phyloP scores from a whole-genome alignment of 192 early-diverging fungal species.

The Backusella macrospora region DNA sequence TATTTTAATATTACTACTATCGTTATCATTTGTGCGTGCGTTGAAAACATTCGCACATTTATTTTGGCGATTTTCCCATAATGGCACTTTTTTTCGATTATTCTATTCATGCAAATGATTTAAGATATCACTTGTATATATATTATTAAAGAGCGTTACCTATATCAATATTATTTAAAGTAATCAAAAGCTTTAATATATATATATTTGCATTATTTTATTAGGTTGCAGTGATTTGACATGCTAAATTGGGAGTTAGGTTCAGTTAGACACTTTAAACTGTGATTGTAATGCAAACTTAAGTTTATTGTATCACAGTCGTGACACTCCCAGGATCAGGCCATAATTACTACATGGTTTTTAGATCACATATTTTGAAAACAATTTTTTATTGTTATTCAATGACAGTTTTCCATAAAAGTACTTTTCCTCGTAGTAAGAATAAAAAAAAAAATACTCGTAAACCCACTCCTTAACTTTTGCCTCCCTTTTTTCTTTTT shows the following conservation, averaged over 20 bases:
- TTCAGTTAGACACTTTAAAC: background rate
- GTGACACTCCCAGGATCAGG: background rate
- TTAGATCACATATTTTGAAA: background rate
- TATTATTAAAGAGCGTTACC: too few species aligned
- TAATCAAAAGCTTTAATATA: too few species aligned
- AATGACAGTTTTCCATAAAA: constrained; percentile 10
- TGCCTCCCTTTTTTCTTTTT: background rate
- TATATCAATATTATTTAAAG: too few species aligned
- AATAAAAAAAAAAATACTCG: constrained; percentile 1
- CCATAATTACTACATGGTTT: background rate
- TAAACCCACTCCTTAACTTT: background rate
- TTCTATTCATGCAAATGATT: background rate
- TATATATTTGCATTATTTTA: too few species aligned
- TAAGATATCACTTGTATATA: too few species aligned
- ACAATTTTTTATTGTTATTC: constrained; percentile 10
- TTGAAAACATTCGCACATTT: background rate
- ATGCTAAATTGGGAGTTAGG: background rate
- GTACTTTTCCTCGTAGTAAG: constrained; percentile 1
- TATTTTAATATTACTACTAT: background rate
- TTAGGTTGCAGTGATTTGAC: background rate
- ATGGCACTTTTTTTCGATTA: background rate
- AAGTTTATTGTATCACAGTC: background rate
- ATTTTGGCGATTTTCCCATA: background rate
- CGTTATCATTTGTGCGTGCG: background rate
- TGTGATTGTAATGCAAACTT: background rate